These are phyloP conservation scores for Chiua sp. DNA, from an alignment of 1,284 basidiomycete genomes.

Conservation along the genomic window DNA sequence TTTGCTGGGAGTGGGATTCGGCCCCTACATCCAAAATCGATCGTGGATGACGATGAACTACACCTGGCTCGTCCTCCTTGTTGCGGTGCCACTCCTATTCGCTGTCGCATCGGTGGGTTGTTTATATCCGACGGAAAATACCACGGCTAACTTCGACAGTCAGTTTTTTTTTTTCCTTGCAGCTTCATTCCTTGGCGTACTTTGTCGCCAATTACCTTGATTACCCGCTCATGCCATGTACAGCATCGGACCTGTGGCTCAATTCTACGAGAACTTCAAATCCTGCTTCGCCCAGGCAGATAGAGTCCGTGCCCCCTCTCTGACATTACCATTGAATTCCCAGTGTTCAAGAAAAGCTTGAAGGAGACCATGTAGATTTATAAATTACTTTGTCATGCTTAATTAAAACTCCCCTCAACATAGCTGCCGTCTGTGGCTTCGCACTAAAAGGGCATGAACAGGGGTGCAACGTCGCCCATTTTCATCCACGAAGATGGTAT, in stretches of 20 bases:
- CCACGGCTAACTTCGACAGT: slow-evolving; percentile 8
- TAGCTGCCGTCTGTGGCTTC: slow-evolving; percentile 79
- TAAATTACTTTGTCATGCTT: neutral
- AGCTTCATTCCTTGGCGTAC: slow-evolving; percentile 56
- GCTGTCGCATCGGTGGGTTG: slow-evolving; percentile 70
- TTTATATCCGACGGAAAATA: neutral
- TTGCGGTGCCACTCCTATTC: slow-evolving; percentile 71
- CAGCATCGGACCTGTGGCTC: slow-evolving; percentile 74
- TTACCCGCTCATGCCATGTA: neutral
- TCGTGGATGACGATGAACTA: slow-evolving; percentile 73
- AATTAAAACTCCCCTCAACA: slow-evolving; percentile 33
- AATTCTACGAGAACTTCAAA: slow-evolving; percentile 75
- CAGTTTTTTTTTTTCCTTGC: slow-evolving; percentile 70
- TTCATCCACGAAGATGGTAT: slow-evolving; percentile 82
- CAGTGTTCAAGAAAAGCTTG: slow-evolving; percentile 81
- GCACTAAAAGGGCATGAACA: slow-evolving; percentile 89
- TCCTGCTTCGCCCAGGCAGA: slow-evolving; percentile 74
- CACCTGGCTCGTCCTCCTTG: slow-evolving; percentile 67
- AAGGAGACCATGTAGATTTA: slow-evolving; percentile 67
- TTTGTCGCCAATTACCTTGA: neutral
- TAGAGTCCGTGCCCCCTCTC: slow-evolving; percentile 66
- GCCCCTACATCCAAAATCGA: slow-evolving; percentile 65
- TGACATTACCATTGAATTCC: slow-evolving; percentile 79
- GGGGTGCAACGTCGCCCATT: slow-evolving; percentile 77
- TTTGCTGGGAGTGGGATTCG: slow-evolving; percentile 64